Evolutionary conservation across 148 eudicot species (phyloP), one percentile per base, ranked within the genome.

Genomic region (Suaeda aralocaspica): DNA sequence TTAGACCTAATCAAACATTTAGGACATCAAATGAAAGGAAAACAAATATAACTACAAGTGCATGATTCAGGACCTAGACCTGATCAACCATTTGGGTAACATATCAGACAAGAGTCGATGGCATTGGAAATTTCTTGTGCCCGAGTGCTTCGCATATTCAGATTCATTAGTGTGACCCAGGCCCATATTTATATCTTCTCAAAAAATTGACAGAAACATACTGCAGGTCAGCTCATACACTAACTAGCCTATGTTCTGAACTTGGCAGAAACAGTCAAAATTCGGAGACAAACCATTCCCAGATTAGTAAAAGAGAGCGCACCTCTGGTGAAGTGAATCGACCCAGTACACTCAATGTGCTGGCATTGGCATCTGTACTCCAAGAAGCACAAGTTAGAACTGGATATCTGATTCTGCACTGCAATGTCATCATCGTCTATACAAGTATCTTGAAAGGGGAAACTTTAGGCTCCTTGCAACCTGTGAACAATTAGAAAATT

Each of bases 401-500:
- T 56, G 31, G 16, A 28, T 56, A 25, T 58, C 39, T 26, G 59
- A 13, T 62, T 62, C 19, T 24, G 0, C 26, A 58, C 9, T 8
- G 36, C 44, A 64, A 36, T 34, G 16, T 71, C 36, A 85, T 71
- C 36, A 85, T 72, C 81, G 70, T 86, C 96, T 84, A 63, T 79
- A 85, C 73, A 91, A 62, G 80, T 94, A 91, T 78, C 86, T 89
- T 29, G 92, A 83, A 52, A 94, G 82, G 71, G 98, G 97, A 75
- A 94, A 94, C 78, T 89, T 86, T 66, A 94, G 79, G 81, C 89
- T 94, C 77, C 88, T 87, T 73, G 96, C 98, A 36, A 94, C 83
- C 98, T 94, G 76, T 70, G 57, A 82, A 14, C 64, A 71, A 74
- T 71, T 39, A 41, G 41, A 30, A 28, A 42, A 25, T 11, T 53